Conservation (phyloP, 1,284 basidiomycete species). For the Rhodofomes roseus region DNA sequence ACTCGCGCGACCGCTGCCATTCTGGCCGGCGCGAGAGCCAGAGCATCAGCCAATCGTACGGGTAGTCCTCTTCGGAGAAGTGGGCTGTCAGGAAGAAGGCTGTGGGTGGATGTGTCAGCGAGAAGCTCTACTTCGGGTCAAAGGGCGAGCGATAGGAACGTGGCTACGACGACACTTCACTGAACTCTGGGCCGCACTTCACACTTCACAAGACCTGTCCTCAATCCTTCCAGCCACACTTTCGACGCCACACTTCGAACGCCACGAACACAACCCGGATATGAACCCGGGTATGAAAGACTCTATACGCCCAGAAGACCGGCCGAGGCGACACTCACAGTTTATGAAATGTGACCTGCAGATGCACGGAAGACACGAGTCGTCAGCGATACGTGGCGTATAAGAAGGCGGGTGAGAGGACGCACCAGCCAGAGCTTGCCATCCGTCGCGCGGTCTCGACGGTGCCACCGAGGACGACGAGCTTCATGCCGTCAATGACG, state of each 20-base stretch:
- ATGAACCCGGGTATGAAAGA: not conserved
- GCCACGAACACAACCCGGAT: not conserved
- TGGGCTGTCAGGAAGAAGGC: constrained; percentile 85
- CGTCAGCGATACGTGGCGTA: constrained; percentile 8
- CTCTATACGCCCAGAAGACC: not conserved
- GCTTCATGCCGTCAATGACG: constrained; percentile 81
- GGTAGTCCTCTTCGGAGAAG: constrained; percentile 81
- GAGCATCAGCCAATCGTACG: constrained; percentile 80
- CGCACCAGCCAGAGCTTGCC: constrained; percentile 73
- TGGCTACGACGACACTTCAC: not conserved
- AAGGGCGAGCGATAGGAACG: not conserved
- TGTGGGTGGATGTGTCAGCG: constrained; percentile 25
- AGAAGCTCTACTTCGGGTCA: not conserved
- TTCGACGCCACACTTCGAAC: not conserved
- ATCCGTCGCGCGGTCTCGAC: constrained; percentile 79
- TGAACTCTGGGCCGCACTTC: not conserved
- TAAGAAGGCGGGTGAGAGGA: not conserved
- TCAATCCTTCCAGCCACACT: not conserved
- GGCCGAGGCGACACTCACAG: constrained; percentile 47
- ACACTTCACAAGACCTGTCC: not conserved
- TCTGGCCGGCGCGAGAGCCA: constrained; percentile 78
- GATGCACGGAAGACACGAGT: constrained; percentile 10
- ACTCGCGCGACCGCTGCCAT: constrained; percentile 81
- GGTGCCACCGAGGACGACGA: constrained; percentile 80
- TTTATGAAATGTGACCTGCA: constrained; percentile 76